Percentiles rank a stretch among this genome's conserved stretches.
These are phyloP conservation scores for Thermothelomyces thermophilus DNA, from an alignment of 2,329 filamentous ascomycete species.

Conservation along the genomic window DNA sequence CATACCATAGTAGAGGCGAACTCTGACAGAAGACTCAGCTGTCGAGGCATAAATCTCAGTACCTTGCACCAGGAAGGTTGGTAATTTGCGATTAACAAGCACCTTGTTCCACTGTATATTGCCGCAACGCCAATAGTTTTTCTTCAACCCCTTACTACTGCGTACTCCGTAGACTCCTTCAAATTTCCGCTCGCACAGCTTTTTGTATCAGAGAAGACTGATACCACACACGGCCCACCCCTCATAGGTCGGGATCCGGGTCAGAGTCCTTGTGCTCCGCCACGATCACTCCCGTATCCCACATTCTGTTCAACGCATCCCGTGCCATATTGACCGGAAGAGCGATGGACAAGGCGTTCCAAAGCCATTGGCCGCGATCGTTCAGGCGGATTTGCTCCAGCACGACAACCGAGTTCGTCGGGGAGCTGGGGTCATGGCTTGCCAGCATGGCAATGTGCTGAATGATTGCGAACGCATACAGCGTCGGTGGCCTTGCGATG, in stretches of 20 bases:
- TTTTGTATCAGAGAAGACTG: no score
- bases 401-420: constrained; percentile 28
- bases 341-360: constrained; percentile 32
- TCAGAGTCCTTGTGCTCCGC: background rate
- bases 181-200: no score
- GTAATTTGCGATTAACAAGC: no score
- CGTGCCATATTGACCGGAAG: constrained; percentile 32
- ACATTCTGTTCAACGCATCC: constrained; percentile 21
- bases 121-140: no score
- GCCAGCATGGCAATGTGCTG: constrained; percentile 41
- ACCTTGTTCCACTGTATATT: no score
- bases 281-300: constrained; percentile 11
- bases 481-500: constrained; percentile 25
- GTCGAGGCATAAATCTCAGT: no score
- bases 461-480: constrained; percentile 41
- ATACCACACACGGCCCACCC: background rate
- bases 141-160: no score
- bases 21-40: no score
- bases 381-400: constrained; percentile 30
- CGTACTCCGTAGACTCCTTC: no score
- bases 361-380: constrained; percentile 30
- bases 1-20: no score
- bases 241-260: constrained; percentile 23
- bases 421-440: constrained; percentile 37
- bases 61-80: no score